Conservation (phyloP, 2,329 filamentous ascomycete species). For the Fusarium tjaetaba region DNA sequence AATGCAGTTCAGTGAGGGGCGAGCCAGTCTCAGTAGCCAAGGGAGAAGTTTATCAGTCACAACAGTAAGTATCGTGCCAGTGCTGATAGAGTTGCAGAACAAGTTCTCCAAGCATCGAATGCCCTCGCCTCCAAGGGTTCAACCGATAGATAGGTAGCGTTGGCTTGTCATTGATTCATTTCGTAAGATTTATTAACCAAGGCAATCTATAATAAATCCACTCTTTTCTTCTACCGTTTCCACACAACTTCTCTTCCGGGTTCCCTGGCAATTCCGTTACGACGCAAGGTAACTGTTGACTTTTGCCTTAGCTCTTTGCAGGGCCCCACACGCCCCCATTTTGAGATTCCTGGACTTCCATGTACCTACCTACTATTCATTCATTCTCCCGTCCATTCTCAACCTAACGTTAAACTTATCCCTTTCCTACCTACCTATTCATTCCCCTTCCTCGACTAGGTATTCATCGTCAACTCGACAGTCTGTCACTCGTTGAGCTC, state of each 20-base stretch:
- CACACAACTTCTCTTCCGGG: conserved; percentile 9
- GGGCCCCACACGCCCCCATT: conserved; percentile 12
- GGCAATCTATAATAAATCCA: neutral
- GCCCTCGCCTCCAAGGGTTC: neutral
- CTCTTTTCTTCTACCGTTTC: conserved; percentile 16
- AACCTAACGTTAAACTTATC: conserved; percentile 12
- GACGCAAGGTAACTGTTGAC: conserved; percentile 14
- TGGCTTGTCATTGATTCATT: neutral
- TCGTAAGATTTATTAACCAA: conserved; percentile 1
- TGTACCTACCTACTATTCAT: neutral
- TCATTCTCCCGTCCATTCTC: neutral
- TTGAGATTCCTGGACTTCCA: neutral
- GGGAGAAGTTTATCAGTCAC: conserved; percentile 25
- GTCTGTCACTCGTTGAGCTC: neutral
- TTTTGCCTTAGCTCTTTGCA: conserved; percentile 22
- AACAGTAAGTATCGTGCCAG: conserved; percentile 40
- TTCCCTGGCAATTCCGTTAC: conserved; percentile 26
- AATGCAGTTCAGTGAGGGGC: neutral
- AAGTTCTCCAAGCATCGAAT: neutral
- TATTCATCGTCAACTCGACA: conserved; percentile 6
- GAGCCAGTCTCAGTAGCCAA: neutral
- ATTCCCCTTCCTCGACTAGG: neutral
- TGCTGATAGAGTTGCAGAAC: neutral
- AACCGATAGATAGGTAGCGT: conserved; percentile 1
- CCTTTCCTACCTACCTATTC: conserved; percentile 13